A percentile compares a stretch with the other conserved stretches of the same genome.
Evolutionary conservation across 1,139 yeast species (phyloP).

Genomic region (Pichia norvegensis): DNA sequence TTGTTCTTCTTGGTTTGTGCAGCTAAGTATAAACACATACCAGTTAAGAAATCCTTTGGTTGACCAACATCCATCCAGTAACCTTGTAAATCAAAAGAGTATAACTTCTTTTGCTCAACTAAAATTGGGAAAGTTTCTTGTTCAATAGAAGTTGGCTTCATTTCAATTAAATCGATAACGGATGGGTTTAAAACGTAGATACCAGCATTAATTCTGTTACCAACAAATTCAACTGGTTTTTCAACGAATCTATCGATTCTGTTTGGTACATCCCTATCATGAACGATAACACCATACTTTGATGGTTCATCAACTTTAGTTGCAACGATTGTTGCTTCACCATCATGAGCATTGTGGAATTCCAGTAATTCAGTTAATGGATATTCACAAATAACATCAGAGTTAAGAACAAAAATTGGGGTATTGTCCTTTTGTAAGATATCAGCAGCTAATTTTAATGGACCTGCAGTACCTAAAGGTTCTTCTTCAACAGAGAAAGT

Average conservation of each 20-base stretch:
- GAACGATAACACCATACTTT: conserved; percentile 98
- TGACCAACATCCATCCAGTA: conserved; percentile 99
- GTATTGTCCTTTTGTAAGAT: conserved; percentile 89
- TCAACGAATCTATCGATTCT: conserved; percentile 97
- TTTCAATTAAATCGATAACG: conserved; percentile 91
- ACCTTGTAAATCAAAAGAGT: conserved; percentile 96
- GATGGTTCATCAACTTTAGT: conserved; percentile 99
- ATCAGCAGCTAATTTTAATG: conserved; percentile 92
- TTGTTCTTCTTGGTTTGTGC: conserved; percentile 79
- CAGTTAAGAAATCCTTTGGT: conserved; percentile 98
- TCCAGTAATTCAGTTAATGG: conserved; percentile 89
- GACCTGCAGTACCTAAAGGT: conserved; percentile 99
- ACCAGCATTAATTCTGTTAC: conserved; percentile 97
- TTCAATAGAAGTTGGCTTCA: conserved; percentile 98
- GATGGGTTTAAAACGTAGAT: conserved; percentile 93
- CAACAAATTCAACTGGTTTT: conserved; percentile 98
- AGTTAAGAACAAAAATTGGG: conserved; percentile 96
- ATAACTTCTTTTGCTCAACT: conserved; percentile 81
- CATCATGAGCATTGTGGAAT: conserved; percentile 95
- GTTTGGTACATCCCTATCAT: conserved; percentile 86
- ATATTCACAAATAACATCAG: conserved; percentile 97
- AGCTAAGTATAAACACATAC: conserved; percentile 87
- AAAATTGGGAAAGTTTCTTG: conserved; percentile 98
- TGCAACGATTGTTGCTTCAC: conserved; percentile 96
- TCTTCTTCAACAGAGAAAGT: conserved; percentile 98